These are phyloP conservation scores for Suillus weaverae DNA, from an alignment of 768 basidiomycete genomes.

Conservation along the genomic window DNA sequence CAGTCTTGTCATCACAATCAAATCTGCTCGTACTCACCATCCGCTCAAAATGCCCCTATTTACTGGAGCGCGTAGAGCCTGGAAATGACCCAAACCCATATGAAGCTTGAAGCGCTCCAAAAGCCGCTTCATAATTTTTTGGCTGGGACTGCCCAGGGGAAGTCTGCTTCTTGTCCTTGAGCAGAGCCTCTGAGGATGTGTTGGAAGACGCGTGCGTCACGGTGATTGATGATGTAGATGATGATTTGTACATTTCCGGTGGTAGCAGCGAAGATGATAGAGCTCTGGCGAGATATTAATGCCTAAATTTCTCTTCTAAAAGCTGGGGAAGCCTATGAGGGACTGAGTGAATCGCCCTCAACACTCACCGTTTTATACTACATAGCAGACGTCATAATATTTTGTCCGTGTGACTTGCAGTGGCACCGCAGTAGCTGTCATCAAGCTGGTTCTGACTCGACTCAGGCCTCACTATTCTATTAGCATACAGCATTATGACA, in stretches of 20 bases:
- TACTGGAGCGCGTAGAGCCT: not conserved
- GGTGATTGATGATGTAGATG: not conserved
- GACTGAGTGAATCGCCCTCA: not conserved
- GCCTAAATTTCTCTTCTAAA: not conserved
- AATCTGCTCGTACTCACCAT: not conserved
- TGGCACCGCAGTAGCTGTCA: not conserved
- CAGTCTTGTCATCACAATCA: not conserved
- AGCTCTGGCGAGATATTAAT: not conserved
- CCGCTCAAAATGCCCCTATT: not conserved
- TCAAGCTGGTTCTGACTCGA: not conserved
- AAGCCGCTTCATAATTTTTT: constrained; percentile 8
- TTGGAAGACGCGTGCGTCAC: not conserved
- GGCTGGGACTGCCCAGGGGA: not conserved
- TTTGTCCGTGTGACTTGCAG: not conserved
- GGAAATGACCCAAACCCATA: constrained; percentile 3
- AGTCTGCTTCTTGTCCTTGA: constrained; percentile 3
- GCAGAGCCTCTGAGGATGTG: constrained; percentile 1
- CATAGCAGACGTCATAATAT: not conserved
- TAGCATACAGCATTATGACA: not conserved
- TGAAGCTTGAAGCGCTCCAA: constrained; percentile 2
- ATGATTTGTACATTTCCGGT: not conserved
- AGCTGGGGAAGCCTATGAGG: not conserved
- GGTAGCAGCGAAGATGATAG: not conserved
- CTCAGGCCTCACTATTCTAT: not conserved
- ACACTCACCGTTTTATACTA: not conserved